phyloP scores from a whole-genome alignment of 2,329 filamentous ascomycete species.

The Trichocomaceae sp. region DNA sequence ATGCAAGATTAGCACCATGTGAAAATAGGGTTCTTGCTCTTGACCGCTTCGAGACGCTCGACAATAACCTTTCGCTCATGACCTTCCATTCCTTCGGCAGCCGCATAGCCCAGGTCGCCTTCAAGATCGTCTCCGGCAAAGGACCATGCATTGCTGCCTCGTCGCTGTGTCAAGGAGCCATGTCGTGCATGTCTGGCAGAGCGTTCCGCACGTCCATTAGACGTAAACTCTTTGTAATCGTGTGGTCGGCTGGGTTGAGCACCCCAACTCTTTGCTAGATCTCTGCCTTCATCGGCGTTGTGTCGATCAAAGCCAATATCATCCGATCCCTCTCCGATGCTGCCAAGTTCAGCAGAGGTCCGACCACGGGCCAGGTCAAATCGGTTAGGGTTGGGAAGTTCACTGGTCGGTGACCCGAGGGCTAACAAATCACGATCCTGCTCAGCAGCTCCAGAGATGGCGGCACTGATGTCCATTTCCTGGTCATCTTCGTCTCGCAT shows the following conservation, averaged over 20 bases:
- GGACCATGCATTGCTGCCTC: slow-evolving; percentile 36
- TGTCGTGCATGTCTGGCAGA: slow-evolving; percentile 21
- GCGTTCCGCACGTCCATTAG: slow-evolving; percentile 15
- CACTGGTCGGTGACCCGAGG: slow-evolving; percentile 48
- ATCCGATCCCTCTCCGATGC: too few species aligned
- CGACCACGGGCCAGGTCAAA: slow-evolving; percentile 57
- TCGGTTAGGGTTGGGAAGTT: slow-evolving; percentile 67
- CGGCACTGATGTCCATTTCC: slow-evolving; percentile 84
- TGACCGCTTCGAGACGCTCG: slow-evolving; percentile 89
- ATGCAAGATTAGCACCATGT: slow-evolving; percentile 83
- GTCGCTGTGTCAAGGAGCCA: slow-evolving; percentile 37
- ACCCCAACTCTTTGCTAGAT: slow-evolving; percentile 34
- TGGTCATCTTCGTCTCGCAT: slow-evolving; percentile 56
- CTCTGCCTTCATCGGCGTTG: slow-evolving; percentile 28
- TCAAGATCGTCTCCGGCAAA: slow-evolving; percentile 71
- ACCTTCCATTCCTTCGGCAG: slow-evolving; percentile 87
- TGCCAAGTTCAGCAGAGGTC: slow-evolving; percentile 31
- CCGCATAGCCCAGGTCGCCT: slow-evolving; percentile 89
- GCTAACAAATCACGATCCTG: slow-evolving; percentile 65
- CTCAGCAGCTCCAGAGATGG: slow-evolving; percentile 42
- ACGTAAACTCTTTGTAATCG: slow-evolving; percentile 17
- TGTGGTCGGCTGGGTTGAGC: slow-evolving; percentile 21
- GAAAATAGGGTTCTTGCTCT: slow-evolving; percentile 91
- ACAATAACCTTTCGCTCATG: slow-evolving; percentile 93
- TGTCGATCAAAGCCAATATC: too few species aligned